Evolutionary conservation across 1,284 basidiomycete species (phyloP).

Genomic region (Flammula alnicola): DNA sequence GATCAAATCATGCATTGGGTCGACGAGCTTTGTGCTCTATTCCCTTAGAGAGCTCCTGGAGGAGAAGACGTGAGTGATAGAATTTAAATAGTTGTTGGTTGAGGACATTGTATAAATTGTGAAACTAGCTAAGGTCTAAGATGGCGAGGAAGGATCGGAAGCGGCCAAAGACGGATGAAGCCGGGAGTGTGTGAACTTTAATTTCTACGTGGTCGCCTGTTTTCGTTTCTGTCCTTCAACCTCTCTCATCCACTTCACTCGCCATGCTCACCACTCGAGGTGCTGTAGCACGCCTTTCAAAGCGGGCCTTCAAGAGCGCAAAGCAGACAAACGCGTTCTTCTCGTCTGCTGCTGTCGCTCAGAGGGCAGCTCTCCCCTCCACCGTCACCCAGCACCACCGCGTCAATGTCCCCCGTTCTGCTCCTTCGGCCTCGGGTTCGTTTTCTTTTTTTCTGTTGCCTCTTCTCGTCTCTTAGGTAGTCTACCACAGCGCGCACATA

Average conservation of each 20-base stretch:
- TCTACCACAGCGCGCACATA: conserved; percentile 74
- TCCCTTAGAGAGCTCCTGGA: background rate
- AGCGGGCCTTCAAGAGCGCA: conserved; percentile 75
- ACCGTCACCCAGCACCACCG: conserved; percentile 39
- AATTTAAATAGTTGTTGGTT: no score
- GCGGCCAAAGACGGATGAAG: conserved; percentile 37
- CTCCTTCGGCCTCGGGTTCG: conserved; percentile 48
- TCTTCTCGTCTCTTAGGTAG: conserved; percentile 24
- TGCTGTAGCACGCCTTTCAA: conserved; percentile 78
- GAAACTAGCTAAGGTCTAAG: conserved; percentile 7
- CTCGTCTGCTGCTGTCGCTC: conserved; percentile 65
- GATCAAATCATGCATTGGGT: conserved; percentile 22
- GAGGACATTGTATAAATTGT: no score
- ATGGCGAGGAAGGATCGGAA: background rate
- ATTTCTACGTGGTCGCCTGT: conserved; percentile 46
- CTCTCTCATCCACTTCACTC: conserved; percentile 37
- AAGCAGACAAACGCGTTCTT: conserved; percentile 79
- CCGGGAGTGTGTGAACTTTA: conserved; percentile 50
- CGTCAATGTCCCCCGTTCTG: conserved; percentile 45
- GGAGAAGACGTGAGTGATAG: no score
- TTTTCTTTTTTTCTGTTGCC: conserved; percentile 24
- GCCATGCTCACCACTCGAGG: conserved; percentile 83
- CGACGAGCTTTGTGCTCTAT: conserved; percentile 18
- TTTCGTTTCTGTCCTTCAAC: conserved; percentile 28
- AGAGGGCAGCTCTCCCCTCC: conserved; percentile 48